These are phyloP conservation scores for Mycena haematopus DNA, from an alignment of 768 basidiomycete species.

Conservation along the genomic window DNA sequence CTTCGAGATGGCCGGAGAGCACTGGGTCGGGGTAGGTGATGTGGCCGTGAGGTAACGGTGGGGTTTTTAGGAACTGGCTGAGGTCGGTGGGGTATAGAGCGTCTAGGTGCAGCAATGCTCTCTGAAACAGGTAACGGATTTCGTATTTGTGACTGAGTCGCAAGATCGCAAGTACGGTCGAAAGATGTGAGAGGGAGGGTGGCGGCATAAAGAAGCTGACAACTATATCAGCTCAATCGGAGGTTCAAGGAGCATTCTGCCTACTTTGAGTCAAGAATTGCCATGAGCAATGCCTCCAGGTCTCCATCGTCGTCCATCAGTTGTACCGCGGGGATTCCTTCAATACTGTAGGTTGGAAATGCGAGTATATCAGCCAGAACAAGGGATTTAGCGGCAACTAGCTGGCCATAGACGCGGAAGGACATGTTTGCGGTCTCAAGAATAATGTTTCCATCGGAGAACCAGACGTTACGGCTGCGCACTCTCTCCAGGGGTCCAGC, in stretches of 20 bases:
- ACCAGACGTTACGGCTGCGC: not conserved
- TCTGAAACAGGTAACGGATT: not conserved
- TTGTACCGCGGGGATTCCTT: not conserved
- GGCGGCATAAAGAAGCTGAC: slow-evolving; percentile 3
- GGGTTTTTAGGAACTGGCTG: not conserved
- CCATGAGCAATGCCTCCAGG: slow-evolving; percentile 8
- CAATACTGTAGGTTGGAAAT: not conserved
- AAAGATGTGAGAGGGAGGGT: not conserved
- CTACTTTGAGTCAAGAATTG: slow-evolving; percentile 14
- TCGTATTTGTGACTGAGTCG: not conserved
- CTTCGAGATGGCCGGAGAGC: not conserved
- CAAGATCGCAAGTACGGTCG: not conserved
- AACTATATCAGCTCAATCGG: not conserved
- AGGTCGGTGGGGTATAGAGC: not conserved
- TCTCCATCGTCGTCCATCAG: slow-evolving; percentile 6
- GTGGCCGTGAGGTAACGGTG: not conserved
- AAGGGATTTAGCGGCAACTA: slow-evolving; percentile 1
- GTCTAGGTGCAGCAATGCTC: not conserved
- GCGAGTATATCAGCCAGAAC: slow-evolving; percentile 6
- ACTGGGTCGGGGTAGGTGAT: not conserved
- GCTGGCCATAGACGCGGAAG: not conserved
- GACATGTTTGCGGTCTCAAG: slow-evolving; percentile 5
- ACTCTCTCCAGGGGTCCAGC: not conserved
- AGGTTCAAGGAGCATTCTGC: not conserved
- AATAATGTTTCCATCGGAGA: slow-evolving; percentile 2